phyloP scores from a whole-genome alignment of 352 stramenopile genomes.

The Thalassiosira hispida region DNA sequence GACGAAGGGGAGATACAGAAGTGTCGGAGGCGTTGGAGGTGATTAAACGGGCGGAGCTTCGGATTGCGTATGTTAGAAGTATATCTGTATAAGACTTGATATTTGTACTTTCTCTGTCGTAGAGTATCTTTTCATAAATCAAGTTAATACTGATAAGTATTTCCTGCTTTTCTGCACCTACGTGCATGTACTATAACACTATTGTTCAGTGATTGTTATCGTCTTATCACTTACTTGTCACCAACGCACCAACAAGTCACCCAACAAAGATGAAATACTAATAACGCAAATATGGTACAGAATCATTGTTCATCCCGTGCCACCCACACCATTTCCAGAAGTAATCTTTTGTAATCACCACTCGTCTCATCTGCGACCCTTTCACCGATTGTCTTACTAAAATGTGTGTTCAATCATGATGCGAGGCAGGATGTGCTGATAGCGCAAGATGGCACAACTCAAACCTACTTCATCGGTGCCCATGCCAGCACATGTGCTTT shows the following conservation, averaged over 20 bases:
- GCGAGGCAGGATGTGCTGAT: slow-evolving; percentile 60
- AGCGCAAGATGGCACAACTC: slow-evolving; percentile 60
- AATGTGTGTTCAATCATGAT: slow-evolving; percentile 63
- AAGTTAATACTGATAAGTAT: too few relatives aligned
- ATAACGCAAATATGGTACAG: too few relatives aligned
- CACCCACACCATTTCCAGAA: slow-evolving; percentile 57
- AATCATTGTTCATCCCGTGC: slow-evolving; percentile 40
- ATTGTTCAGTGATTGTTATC: too few relatives aligned
- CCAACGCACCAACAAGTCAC: too few relatives aligned
- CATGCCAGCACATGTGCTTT: slow-evolving; percentile 61
- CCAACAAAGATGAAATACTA: too few relatives aligned
- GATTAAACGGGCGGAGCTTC: slow-evolving; percentile 32
- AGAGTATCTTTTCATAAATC: not conserved
- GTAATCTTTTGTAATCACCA: slow-evolving; percentile 49
- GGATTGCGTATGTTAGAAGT: slow-evolving; percentile 45
- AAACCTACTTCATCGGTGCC: slow-evolving; percentile 69
- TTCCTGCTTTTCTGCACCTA: too few relatives aligned
- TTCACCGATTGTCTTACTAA: slow-evolving; percentile 50
- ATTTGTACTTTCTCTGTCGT: not conserved
- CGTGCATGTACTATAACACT: too few relatives aligned
- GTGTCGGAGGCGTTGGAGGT: slow-evolving; percentile 35
- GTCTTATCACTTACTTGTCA: too few relatives aligned
- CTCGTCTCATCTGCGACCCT: slow-evolving; percentile 18
- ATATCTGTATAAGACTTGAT: slow-evolving; percentile 34
- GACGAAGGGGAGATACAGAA: slow-evolving; percentile 3